A percentile compares a stretch with the other conserved stretches of the same genome.
Evolutionary conservation across 163 green algal species (phyloP).

Genomic region (Chlorella variabilis): DNA sequence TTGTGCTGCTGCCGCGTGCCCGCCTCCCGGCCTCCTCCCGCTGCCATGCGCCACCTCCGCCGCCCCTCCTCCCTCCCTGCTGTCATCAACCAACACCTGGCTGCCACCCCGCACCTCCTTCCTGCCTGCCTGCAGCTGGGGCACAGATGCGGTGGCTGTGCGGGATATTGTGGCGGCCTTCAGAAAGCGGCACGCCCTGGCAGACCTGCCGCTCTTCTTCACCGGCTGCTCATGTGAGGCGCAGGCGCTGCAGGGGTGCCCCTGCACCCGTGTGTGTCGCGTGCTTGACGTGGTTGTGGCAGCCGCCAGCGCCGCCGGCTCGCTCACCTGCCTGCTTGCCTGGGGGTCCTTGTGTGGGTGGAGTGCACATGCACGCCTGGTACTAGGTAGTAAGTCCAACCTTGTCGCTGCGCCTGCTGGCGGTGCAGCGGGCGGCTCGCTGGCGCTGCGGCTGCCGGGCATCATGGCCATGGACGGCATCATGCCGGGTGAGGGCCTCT

Average conservation of each 20-base stretch:
- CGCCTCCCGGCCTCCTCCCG: no score
- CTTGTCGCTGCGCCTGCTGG: neutral
- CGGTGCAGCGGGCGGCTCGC: constrained; percentile 22
- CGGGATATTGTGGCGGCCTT: constrained; percentile 3
- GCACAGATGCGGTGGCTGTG: constrained; percentile 1
- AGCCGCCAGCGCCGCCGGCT: no score
- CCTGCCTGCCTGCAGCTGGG: neutral
- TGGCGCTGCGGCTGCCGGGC: constrained; percentile 26
- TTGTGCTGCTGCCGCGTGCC: no score
- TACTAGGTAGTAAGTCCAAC: no score
- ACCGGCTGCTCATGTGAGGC: constrained; percentile 35
- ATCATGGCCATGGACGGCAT: constrained; percentile 16
- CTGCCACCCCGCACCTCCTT: neutral
- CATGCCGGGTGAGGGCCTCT: constrained; percentile 23
- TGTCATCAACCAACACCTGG: no score
- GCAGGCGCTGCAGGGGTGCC: no score
- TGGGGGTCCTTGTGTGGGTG: no score
- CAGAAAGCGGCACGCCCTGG: neutral
- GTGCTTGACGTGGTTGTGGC: no score
- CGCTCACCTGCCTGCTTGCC: neutral
- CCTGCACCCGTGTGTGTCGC: neutral
- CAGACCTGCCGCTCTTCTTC: constrained; percentile 19
- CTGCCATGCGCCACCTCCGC: no score
- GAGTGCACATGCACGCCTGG: no score
- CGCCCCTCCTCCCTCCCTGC: no score